Evolutionary conservation across 2,329 filamentous ascomycete species (phyloP).

Genomic region (Fusarium mexicanum): DNA sequence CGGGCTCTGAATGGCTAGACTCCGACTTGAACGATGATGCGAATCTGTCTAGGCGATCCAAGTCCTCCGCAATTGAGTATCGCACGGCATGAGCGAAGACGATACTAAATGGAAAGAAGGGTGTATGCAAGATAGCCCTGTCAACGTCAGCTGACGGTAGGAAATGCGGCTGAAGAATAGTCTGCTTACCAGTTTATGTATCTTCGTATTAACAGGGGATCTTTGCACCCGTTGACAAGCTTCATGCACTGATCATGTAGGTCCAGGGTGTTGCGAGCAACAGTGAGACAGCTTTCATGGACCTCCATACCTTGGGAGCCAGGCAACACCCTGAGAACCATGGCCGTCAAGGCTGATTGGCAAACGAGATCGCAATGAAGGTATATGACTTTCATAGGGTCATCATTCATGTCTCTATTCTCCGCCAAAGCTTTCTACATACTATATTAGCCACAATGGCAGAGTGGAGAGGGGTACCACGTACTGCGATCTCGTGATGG

Average conservation of each 20-base stretch:
- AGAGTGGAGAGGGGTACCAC: neutral
- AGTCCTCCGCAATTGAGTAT: constrained; percentile 2
- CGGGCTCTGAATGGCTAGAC: constrained; percentile 11
- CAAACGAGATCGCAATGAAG: constrained; percentile 49
- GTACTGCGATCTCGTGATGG: constrained; percentile 17
- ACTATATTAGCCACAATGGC: neutral
- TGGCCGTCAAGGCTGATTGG: constrained; percentile 47
- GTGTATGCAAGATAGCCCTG: constrained; percentile 49
- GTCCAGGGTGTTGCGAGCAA: constrained; percentile 48
- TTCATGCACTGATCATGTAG: constrained; percentile 48
- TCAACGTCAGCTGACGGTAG: neutral
- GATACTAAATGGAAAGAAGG: constrained; percentile 52
- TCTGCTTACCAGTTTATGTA: constrained; percentile 49
- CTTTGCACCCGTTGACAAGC: constrained; percentile 38
- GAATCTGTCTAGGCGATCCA: constrained; percentile 44
- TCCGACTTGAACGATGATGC: constrained; percentile 43
- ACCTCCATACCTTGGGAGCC: neutral
- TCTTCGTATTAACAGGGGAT: constrained; percentile 44
- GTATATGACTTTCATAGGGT: constrained; percentile 45
- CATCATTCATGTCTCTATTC: neutral
- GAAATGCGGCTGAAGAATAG: neutral
- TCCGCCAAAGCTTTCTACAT: constrained; percentile 4
- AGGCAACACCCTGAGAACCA: constrained; percentile 47
- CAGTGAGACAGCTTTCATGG: constrained; percentile 43
- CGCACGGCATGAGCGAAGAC: constrained; percentile 47